A percentile compares a stretch with the other conserved stretches of the same genome.
Conservation (phyloP, 306 rosid genomes). For the Adenanthera pavonina region DNA sequence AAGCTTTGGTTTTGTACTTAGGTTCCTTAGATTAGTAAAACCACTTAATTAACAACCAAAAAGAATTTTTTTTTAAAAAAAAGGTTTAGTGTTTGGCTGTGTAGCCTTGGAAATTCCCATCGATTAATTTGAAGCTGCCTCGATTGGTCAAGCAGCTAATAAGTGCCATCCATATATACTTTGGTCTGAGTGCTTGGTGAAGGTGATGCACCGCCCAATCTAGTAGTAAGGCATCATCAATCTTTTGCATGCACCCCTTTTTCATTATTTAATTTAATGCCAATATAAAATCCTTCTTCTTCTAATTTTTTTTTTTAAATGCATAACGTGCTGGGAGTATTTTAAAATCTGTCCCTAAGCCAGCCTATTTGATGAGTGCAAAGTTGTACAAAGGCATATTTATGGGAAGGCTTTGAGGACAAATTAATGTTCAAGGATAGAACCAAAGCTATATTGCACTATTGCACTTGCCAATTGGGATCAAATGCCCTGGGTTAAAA, state of each 20-base stretch:
- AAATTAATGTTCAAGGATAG: constrained; percentile 7
- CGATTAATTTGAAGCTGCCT: constrained; percentile 52
- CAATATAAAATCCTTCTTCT: constrained; percentile 23
- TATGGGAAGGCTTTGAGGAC: constrained; percentile 31
- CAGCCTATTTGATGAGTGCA: background rate
- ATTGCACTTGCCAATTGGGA: background rate
- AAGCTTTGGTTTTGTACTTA: constrained; percentile 33
- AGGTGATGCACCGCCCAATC: constrained; percentile 74
- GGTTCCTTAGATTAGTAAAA: constrained; percentile 23
- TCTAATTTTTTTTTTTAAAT: constrained; percentile 13
- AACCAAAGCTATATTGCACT: background rate
- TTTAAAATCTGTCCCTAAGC: constrained; percentile 8
- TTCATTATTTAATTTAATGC: constrained; percentile 47
- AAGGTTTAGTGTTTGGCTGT: background rate
- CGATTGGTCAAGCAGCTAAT: constrained; percentile 64
- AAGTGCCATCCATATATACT: constrained; percentile 60
- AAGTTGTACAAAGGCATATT: constrained; percentile 3
- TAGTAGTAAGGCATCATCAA: constrained; percentile 64
- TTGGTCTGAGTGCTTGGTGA: constrained; percentile 46
- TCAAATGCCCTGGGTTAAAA: background rate
- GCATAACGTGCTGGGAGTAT: background rate
- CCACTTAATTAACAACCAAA: background rate
- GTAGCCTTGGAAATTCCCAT: constrained; percentile 47
- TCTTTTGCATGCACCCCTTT: constrained; percentile 48
- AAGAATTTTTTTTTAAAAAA: background rate